Conservation (phyloP, 768 basidiomycete species). For the Phlebiopsis gigantea region DNA sequence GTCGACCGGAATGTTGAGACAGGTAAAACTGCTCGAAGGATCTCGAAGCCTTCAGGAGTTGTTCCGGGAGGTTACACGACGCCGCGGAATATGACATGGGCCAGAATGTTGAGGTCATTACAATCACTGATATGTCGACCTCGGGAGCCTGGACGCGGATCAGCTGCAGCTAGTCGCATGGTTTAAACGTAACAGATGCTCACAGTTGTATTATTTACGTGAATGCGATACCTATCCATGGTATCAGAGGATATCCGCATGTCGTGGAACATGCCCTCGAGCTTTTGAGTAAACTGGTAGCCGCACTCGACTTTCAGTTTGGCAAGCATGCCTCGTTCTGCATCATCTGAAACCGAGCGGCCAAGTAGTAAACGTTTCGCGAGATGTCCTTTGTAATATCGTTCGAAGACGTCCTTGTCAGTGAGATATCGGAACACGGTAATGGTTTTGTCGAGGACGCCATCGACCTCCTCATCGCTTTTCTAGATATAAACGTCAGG, state of each 20-base stretch:
- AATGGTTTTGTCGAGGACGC: slow-evolving; percentile 91
- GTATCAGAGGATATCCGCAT: slow-evolving; percentile 86
- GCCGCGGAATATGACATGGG: slow-evolving; percentile 68
- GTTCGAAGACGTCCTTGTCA: slow-evolving; percentile 97
- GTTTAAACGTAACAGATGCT: slow-evolving; percentile 31
- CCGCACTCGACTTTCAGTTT: slow-evolving; percentile 97
- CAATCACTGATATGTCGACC: slow-evolving; percentile 80
- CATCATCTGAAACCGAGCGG: slow-evolving; percentile 93
- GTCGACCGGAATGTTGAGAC: slow-evolving; percentile 81
- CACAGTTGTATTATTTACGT: slow-evolving; percentile 51
- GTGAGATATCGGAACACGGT: slow-evolving; percentile 89
- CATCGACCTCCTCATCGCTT: slow-evolving; percentile 89
- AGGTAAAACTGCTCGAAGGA: slow-evolving; percentile 90
- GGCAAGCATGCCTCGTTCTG: slow-evolving; percentile 94
- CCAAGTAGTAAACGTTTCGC: slow-evolving; percentile 84
- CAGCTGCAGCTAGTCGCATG: background rate
- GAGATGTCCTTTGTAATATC: slow-evolving; percentile 95
- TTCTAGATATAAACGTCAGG: slow-evolving; percentile 48
- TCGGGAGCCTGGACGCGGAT: slow-evolving; percentile 49
- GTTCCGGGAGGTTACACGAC: slow-evolving; percentile 61
- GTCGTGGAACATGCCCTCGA: slow-evolving; percentile 99
- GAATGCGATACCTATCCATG: slow-evolving; percentile 64
- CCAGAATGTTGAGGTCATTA: slow-evolving; percentile 98
- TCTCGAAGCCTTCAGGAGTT: slow-evolving; percentile 58
- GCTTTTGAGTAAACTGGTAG: slow-evolving; percentile 93